Percentiles rank a stretch among this genome's conserved stretches.
Conservation (phyloP, 148 eudicot species). For the Arctostaphylos glauca region DNA sequence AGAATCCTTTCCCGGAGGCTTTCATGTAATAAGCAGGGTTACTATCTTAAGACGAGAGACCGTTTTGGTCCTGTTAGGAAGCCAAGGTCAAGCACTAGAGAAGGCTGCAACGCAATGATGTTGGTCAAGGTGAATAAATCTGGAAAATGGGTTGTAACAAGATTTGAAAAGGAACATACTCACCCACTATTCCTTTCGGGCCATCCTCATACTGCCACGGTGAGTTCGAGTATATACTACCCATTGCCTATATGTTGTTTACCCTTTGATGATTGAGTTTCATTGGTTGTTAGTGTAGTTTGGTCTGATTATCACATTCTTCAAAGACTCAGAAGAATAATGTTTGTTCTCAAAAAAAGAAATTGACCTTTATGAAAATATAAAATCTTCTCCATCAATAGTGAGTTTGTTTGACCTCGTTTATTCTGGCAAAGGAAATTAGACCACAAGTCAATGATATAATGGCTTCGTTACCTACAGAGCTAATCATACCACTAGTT, state of each 20-base stretch:
- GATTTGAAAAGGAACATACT: slow-evolving; percentile 15
- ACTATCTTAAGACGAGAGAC: slow-evolving; percentile 16
- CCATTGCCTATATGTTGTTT: neutral
- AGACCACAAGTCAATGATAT: neutral
- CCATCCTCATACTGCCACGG: slow-evolving; percentile 11
- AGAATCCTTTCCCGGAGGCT: slow-evolving; percentile 22
- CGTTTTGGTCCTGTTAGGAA: slow-evolving; percentile 16
- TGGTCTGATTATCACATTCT: neutral
- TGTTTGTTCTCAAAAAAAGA: neutral
- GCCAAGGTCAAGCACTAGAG: slow-evolving; percentile 16
- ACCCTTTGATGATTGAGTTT: neutral
- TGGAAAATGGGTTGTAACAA: slow-evolving; percentile 20
- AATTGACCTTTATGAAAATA: neutral
- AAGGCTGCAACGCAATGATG: slow-evolving; percentile 19
- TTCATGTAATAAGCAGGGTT: slow-evolving; percentile 24
- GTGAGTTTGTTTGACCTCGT: neutral
- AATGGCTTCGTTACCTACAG: neutral
- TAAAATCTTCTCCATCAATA: neutral
- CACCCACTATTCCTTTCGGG: slow-evolving; percentile 11
- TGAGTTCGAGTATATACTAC: slow-evolving; percentile 2
- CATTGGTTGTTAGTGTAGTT: neutral
- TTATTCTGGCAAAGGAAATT: neutral
- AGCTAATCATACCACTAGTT: neutral
- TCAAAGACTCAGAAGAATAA: neutral
- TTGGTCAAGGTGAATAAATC: slow-evolving; percentile 20